phyloP scores from a whole-genome alignment of 768 basidiomycete genomes.

The Lentinula guzmanii region DNA sequence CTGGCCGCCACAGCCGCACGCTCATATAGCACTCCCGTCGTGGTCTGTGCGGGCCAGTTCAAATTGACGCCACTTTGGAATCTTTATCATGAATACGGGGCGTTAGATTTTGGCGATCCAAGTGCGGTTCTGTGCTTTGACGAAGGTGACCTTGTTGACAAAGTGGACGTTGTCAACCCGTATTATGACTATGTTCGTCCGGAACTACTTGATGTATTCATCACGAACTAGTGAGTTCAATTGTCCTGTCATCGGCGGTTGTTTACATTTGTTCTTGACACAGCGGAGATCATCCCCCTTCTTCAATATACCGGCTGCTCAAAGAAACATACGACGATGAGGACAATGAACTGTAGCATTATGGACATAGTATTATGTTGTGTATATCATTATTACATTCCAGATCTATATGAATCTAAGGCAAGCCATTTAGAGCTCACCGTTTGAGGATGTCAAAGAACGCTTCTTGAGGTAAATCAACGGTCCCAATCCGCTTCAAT shows the following conservation, averaged over 20 bases:
- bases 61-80: constrained; percentile 93
- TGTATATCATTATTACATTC: constrained; percentile 8
- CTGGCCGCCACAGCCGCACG: constrained; percentile 83
- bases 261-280: background rate
- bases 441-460: constrained; percentile 79
- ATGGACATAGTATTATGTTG: constrained; percentile 14
- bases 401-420: background rate
- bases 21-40: constrained; percentile 86
- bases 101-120: constrained; percentile 73
- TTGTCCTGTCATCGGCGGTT: background rate
- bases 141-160: constrained; percentile 74
- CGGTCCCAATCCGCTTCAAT: constrained; percentile 84
- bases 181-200: constrained; percentile 95
- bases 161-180: constrained; percentile 92
- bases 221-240: constrained; percentile 89
- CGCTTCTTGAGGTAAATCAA: constrained; percentile 91
- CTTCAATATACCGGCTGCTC: constrained; percentile 86
- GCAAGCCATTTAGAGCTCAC: constrained; percentile 8
- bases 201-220: constrained; percentile 87
- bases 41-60: constrained; percentile 93
- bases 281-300: constrained; percentile 95
- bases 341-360: constrained; percentile 68
- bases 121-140: constrained; percentile 63
- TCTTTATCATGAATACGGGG: constrained; percentile 79
- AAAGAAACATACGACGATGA: constrained; percentile 96